phyloP scores from a whole-genome alignment of 2,329 filamentous ascomycete species.

The Chrysoporthe puriensis region DNA sequence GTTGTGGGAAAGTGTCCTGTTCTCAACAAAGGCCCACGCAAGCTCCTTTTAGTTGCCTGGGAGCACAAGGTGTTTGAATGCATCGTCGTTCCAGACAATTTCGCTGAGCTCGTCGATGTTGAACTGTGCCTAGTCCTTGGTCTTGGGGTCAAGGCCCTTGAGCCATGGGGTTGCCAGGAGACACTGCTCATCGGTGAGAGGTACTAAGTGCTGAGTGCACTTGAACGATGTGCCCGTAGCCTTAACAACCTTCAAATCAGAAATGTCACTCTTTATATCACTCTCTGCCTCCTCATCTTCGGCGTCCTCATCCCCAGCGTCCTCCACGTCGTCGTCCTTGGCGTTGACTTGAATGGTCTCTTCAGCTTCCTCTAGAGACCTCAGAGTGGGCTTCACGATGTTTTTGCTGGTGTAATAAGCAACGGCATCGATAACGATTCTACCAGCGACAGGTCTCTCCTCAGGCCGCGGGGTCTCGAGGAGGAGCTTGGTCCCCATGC shows the following conservation, averaged over 20 bases:
- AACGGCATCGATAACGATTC: slow-evolving; percentile 41
- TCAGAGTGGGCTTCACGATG: slow-evolving; percentile 34
- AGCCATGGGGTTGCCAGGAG: slow-evolving; percentile 43
- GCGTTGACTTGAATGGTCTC: background rate
- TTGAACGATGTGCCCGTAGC: slow-evolving; percentile 9
- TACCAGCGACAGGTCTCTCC: slow-evolving; percentile 36
- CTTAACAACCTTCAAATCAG: slow-evolving; percentile 11
- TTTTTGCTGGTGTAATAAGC: slow-evolving; percentile 41
- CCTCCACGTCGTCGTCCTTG: slow-evolving; percentile 11
- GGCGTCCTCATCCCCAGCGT: slow-evolving; percentile 9
- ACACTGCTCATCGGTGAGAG: slow-evolving; percentile 40
- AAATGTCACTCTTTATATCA: background rate
- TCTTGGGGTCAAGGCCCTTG: slow-evolving; percentile 42
- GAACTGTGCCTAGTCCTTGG: slow-evolving; percentile 39
- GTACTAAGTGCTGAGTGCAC: slow-evolving; percentile 32
- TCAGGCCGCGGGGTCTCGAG: slow-evolving; percentile 34
- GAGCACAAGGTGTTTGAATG: slow-evolving; percentile 43
- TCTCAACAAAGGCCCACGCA: slow-evolving; percentile 44
- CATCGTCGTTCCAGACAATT: slow-evolving; percentile 42
- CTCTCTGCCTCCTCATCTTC: background rate
- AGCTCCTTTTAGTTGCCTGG: slow-evolving; percentile 43
- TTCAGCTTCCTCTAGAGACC: slow-evolving; percentile 11
- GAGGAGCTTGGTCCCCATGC: slow-evolving; percentile 37
- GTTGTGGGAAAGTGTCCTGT: slow-evolving; percentile 36
- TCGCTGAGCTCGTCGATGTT: slow-evolving; percentile 35